Evolutionary conservation across 345 rosid genomes (phyloP), one percentile per base, ranked within the genome.

Genomic region (Heritiera littoralis): DNA sequence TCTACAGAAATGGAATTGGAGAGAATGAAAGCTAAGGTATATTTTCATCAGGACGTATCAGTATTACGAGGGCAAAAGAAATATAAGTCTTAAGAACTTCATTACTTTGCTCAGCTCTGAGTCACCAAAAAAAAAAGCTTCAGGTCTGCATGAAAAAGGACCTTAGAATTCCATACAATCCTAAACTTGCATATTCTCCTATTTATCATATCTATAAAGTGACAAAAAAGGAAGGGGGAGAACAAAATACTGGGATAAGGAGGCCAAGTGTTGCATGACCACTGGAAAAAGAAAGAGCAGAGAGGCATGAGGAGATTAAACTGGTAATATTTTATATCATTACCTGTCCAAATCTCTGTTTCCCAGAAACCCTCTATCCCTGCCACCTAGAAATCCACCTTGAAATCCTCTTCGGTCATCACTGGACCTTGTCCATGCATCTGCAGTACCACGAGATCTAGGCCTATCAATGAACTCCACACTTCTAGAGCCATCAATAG

Each of bases 301-400:
- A 59, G 64, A 78, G 23, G 28, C 9, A 78, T 7, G 58, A 55
- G 48, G 54, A 82, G 46, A 54, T 12, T 54, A 68, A 66, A 15
- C 68, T 32, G 58, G 32, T 38, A 23, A 41, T 66, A 76, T 71
- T n/a, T 15, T 52, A 52, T 35, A 77, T 60, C 58, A 61, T 86
- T 82, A 96, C 98, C 98, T 89, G 88, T 89, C 90, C 9, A 85
- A 81, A 76, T 94, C 90, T 78, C 94, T 87, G 87, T 81, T 85
- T 77, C 85, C 89, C 71, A 91, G 85, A 87, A 88, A 96, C 77
- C 94, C 97, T 77, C 92, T 89, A 69, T 94, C 99, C 83, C 90
- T 90, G 82, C 92, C 89, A 86, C 94, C 92, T 77, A 89, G 95
- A 67, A 69, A 69, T 66, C 54, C 73, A 20, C 73, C 61, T 61